Percentiles rank a stretch among this genome's conserved stretches.
Evolutionary conservation across 345 rosid species (phyloP).

Genomic region (Pugionium dolabratum): DNA sequence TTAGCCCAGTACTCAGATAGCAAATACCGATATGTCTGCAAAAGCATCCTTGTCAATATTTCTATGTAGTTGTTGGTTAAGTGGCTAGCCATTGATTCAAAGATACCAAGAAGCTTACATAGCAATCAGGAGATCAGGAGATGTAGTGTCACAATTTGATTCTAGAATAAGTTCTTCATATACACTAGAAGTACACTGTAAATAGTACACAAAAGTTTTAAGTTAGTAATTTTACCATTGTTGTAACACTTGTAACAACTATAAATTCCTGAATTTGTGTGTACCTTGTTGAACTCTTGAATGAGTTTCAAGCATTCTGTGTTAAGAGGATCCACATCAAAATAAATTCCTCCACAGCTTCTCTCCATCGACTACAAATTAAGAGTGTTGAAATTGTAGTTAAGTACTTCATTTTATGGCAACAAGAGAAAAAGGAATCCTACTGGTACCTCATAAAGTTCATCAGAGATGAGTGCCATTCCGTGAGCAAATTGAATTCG

Average conservation of each 20-base stretch:
- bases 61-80: neutral
- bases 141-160: slow-evolving; percentile 16
- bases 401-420: neutral
- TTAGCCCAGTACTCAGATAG: slow-evolving; percentile 29
- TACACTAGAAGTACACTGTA: slow-evolving; percentile 32
- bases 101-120: slow-evolving; percentile 21
- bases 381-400: neutral
- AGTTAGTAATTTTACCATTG: neutral
- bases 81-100: neutral
- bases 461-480: neutral
- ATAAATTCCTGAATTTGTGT: neutral
- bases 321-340: slow-evolving; percentile 39
- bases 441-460: slow-evolving; percentile 44
- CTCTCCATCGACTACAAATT: slow-evolving; percentile 50
- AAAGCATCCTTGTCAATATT: neutral
- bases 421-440: neutral
- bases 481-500: slow-evolving; percentile 50
- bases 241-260: neutral
- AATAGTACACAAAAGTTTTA: neutral
- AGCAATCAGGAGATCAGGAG: slow-evolving; percentile 26
- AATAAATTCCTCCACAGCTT: slow-evolving; percentile 48
- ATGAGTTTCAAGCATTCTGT: slow-evolving; percentile 43
- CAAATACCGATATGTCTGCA: slow-evolving; percentile 10
- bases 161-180: slow-evolving; percentile 2
- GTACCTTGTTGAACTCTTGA: slow-evolving; percentile 13